Base-by-base conservation (phyloP, 768 basidiomycete species). In the Coprinopsis cinerea region DNA sequence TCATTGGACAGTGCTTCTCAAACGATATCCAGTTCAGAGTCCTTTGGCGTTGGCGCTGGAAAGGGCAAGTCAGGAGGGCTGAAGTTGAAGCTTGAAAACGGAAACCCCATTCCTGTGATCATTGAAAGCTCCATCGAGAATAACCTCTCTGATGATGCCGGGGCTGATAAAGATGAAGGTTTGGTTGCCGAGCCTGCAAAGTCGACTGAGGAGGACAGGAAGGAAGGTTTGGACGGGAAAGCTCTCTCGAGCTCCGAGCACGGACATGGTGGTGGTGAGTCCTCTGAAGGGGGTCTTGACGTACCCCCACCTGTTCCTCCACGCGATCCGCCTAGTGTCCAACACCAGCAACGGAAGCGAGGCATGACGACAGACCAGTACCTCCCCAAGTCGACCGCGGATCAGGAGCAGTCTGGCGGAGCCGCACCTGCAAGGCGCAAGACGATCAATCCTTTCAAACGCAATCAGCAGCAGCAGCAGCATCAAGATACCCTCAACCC, bases 41-140 rank as follows among this genome's bases (percentile, higher is more conserved):
- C 48, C 20, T 35, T 25, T 18, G 26, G 30, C 11, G 30, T 11
- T n/a, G 44, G 26, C 32, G 46, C 40, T 1, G 48, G 41, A 18
- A 57, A 52, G 48, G 58, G 62, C 44, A 58, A 58, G 47, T 51
- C 11, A 50, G 44, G 7, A 36, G 48, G 45, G 48, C 61, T 15
- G 56, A 57, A 40, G 44, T 59, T 28, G 61, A 57, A 51, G 11
- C 45, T 56, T 9, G 59, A 59, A 20, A 42, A 52, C n/a, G 48
- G 22, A 22, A 50, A 53, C 37, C 55, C 54, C 27, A 59, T 63
- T 44, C 64, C 64, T 5, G 57, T 66, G 43, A 67, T 71, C 30
- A 53, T 65, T 23, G 72, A 75, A 60, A 72, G 66, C 48, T 69
- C 73, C 5, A 46, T 61, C 5, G 71, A 71, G 49, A 64, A 63